Base-by-base conservation (phyloP, 192 early-diverging fungal genomes). In the Spinellus fusiger region DNA sequence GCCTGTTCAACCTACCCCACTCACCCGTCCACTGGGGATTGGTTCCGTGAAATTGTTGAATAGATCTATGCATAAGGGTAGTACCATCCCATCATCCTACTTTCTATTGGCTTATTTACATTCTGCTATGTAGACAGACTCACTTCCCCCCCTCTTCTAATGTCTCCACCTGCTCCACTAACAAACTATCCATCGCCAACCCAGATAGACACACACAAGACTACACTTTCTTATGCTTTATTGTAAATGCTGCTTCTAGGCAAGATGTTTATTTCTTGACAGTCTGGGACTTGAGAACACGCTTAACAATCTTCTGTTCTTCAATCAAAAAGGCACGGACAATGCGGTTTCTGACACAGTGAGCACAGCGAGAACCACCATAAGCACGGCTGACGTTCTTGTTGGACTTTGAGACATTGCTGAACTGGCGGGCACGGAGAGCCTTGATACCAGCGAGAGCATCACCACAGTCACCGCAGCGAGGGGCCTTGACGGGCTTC, bases 271-370 rank as follows among this genome's bases (percentile, higher is more conserved):
- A 44, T 12, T 44, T 44, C 40, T 44, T 44, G 15, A n/a, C 15
- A 18, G 40, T 69, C 59, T 80, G 78, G 49, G 85, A 63, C 90
- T 96, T 98, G 77, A 96, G 85, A 64, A 98, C 93, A 82, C 90
- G 93, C 93, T 98, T 98, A 80, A 98, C 94, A 70, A 98, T 96
- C 92, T 98, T 98, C 87, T 98, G 96, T 85, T 98, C 96, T 84
- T 98, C 96, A 68, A 98, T 92, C 75, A 98, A 85, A 88, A 98
- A 98, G 65, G 96, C 93, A 66, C 96, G 93, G 59, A 98, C 89
- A 79, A 98, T 95, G 70, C 95, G 83, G 79, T 79, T 73, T 63
- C 69, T 71, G 54, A 74, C 74, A 66, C 96, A 97, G 74, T 77
- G 75, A 68, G 80, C 84, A 81, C 94, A 98, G 64, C 94, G 93